Percentiles rank a stretch among this genome's conserved stretches.
phyloP scores from a whole-genome alignment of 768 basidiomycete species.

The Collybia nuda region DNA sequence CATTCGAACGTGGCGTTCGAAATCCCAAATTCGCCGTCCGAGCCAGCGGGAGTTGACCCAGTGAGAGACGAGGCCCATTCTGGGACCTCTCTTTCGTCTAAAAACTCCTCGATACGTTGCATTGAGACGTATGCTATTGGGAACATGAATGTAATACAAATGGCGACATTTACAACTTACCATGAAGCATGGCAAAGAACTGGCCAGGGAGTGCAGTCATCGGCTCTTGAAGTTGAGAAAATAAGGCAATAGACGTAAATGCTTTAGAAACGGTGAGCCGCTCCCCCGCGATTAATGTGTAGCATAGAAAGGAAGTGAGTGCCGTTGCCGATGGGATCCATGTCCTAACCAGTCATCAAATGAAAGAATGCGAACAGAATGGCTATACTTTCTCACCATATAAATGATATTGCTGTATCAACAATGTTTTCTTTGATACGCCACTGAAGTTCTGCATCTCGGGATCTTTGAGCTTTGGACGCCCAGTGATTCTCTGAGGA shows the following conservation, averaged over 20 bases:
- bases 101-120: slow-evolving; percentile 75
- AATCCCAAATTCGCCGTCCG: slow-evolving; percentile 46
- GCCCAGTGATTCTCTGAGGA: slow-evolving; percentile 60
- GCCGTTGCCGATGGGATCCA: slow-evolving; percentile 76
- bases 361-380: background rate
- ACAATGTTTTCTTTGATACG: slow-evolving; percentile 64
- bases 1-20: slow-evolving; percentile 55
- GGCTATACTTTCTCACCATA: slow-evolving; percentile 46
- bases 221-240: slow-evolving; percentile 67
- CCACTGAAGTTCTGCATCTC: slow-evolving; percentile 68
- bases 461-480: slow-evolving; percentile 44
- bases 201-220: slow-evolving; percentile 66
- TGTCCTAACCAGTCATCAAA: slow-evolving; percentile 39
- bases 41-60: slow-evolving; percentile 12
- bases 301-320: slow-evolving; percentile 61
- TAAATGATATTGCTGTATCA: slow-evolving; percentile 62
- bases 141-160: slow-evolving; percentile 4
- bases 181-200: slow-evolving; percentile 62
- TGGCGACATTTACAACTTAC: slow-evolving; percentile 26
- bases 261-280: slow-evolving; percentile 76
- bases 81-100: slow-evolving; percentile 74
- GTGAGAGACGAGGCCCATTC: slow-evolving; percentile 75
- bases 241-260: slow-evolving; percentile 78
- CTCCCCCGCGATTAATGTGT: slow-evolving; percentile 64
- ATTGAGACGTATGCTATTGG: slow-evolving; percentile 70